Base-by-base conservation (phyloP, 139 green algal species). In the Ostreobium quekettii region DNA sequence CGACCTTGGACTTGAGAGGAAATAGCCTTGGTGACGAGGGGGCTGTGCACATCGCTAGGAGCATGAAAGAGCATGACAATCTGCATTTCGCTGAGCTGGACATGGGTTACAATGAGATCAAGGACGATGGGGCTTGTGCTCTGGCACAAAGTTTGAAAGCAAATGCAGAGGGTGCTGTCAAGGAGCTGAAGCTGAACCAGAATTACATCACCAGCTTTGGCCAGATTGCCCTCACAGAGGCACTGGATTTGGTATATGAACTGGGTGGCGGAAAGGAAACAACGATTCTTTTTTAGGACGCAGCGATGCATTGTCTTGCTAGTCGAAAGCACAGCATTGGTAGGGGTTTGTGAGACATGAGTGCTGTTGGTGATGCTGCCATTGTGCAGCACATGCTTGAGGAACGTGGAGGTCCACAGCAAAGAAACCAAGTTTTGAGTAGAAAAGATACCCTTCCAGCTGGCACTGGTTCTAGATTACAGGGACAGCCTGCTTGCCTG, bases 41-140 rank as follows among this genome's bases (percentile, higher is more conserved):
- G 42, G 83, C 72, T 62, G 81, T 86, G 48, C 71, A 82, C 61
- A 53, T 93, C 15, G 82, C 70, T 19, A 56, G 77, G 1, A 80
- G 75, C 2, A 59, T 85, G 11, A 77, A 75, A 48, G 78, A 87
- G 56, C 77, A 86, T 32, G 82, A 90, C 63, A 96, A 90, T 65
- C 83, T 86, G 62, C 73, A 80, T 48, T 76, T 99, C 46, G 60
- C 33, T 11, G 89, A 95, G 64, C 78, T 99, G 48, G 93, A 99
- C 76, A 80, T 99, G 53, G 93, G 92, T 0, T 98, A 98, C 81
- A 99, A 99, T 64, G 92, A 98, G 74, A 97, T 99, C 76, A 95
- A 96, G 77, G 93, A 98, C 75, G 90, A 98, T 42, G 93, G 93
- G 5, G 93, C 93, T 22, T 98, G 87, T 73, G 86, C 92, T 6